Evolutionary conservation across 2,329 filamentous ascomycete species (phyloP), one percentile per base, ranked within the genome.

Genomic region (Aspergillus unguis): DNA sequence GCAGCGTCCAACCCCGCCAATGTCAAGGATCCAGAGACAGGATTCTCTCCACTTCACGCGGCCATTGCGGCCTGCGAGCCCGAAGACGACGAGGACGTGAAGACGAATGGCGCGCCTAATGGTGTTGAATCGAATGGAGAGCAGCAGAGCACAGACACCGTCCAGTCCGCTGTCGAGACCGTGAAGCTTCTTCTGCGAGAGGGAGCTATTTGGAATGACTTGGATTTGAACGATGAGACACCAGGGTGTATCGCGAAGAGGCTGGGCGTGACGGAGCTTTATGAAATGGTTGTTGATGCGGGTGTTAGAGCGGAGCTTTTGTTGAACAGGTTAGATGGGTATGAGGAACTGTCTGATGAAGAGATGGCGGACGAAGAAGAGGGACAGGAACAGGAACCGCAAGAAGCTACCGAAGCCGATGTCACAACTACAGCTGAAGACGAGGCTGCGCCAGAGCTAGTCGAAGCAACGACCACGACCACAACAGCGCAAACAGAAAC

Each of bases 151-250:
- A 47, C 62, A 23, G 17, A 17, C 17, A 17, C 17, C 17, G 66
- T 87, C 31, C 81, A 85, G 43, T 81, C 82, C 36, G 88, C 85
- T 2, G 80, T 81, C 50, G 82, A 85, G 48, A 86, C 86, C 0
- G 76, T 96, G 4, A 81, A 83, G 60, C 82, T 94, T 65, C 79
- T 97, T 6, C 84, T 97, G 55, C 81, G 92, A 65, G 87, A 88
- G 61, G 94, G 94, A 31, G 94, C 90, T 8, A 96, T 97, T 62
- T 99, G 94, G 94, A 99, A 99, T 74, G 92, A 96, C 69, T 77
- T 97, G 51, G 90, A 97, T 70, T 75, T 78, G 60, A 86, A 89
- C 62, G 82, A 90, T 63, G 92, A 97, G 77, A 97, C 94, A 3
- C 91, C 94, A 0, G 94, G 91, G 6, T 97, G 92, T 69, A 76